Base-by-base conservation (phyloP, 805 yeast genomes). In the Schwanniomyces occidentalis region DNA sequence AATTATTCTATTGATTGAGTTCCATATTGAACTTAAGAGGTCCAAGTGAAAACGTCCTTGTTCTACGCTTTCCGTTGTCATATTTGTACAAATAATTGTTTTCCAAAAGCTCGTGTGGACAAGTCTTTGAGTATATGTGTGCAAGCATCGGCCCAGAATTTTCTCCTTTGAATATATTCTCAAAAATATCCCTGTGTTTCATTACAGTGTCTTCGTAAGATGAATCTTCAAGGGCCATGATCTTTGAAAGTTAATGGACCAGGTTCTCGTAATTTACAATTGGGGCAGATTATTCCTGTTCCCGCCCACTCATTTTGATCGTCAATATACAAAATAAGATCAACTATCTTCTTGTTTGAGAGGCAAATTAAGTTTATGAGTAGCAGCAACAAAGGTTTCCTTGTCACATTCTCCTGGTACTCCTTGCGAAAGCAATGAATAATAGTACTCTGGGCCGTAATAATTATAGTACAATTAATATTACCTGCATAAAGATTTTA, bases 381-480 rank as follows among this genome's bases (percentile, higher is more conserved):
- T 60, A 10, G 65, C 67, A 2, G 67, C 61, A 7, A 58, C 52
- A 34, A 60, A 61, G 0, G 67, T 61, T 26, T 61, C 67, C 40
- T 61, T 61, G 35, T 61, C 67, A 12, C 67, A 65, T 33, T 58
- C 64, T 8, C 67, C 67, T 38, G 51, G 64, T 29, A 50, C 67
- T 8, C 83, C 82, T 54, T 78, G 79, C 3, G 82, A 65, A 25
- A 82, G 61, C 30, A 82, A 60, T 2, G 78, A 78, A 51, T 80
- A 82, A 53, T 71, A 82, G 37, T 72, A 64, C 6, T 69, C 58
- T 20, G 82, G 83, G 0, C 88, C 88, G 51, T 71, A 76, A 35
- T 77, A 63, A 48, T 82, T 82, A 57, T 83, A 83, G 56, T 80
- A 83, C 24, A 80, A n/a, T n/a, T n/a, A n/a, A n/a, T n/a, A n/a